phyloP scores from a whole-genome alignment of 2,329 filamentous ascomycete genomes.

The Colletotrichum nymphaeae region DNA sequence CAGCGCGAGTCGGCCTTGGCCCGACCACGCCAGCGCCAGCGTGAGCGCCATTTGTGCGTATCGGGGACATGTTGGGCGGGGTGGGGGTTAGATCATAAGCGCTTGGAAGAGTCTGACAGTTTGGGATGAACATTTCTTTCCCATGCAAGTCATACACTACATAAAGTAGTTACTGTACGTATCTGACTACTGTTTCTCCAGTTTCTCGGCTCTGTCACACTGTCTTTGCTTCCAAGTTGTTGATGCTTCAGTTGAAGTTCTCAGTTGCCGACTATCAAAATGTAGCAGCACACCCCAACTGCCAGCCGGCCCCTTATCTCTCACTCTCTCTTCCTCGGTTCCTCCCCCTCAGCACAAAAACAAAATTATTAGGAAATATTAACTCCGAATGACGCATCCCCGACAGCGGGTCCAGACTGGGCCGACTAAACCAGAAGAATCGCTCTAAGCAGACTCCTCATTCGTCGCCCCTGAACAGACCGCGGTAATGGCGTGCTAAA shows the following conservation, averaged over 20 bases:
- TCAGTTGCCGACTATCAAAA: not conserved
- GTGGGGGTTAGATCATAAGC: not conserved
- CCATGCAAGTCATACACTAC: constrained; percentile 18
- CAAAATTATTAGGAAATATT: not conserved
- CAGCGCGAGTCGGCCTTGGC: constrained; percentile 24
- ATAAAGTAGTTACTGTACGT: no score
- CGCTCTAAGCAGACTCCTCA: constrained; percentile 11
- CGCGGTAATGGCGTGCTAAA: constrained; percentile 24
- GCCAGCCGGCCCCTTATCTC: not conserved
- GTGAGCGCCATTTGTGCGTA: not conserved
- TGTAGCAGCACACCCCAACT: not conserved
- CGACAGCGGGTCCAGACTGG: constrained; percentile 24
- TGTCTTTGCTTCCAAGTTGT: not conserved
- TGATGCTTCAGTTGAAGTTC: not conserved
- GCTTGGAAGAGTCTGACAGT: not conserved
- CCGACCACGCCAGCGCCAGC: constrained; percentile 27
- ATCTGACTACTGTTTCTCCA: not conserved
- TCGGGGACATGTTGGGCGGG: not conserved
- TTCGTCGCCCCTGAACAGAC: constrained; percentile 9
- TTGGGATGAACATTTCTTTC: constrained; percentile 18
- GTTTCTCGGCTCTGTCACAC: not conserved
- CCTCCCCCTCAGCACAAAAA: not conserved
- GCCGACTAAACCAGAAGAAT: constrained; percentile 5
- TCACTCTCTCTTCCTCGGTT: no score
- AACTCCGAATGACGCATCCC: constrained; percentile 24